Evolutionary conservation across 768 basidiomycete genomes (phyloP).

Genomic region (Xanthoconium stramineum): DNA sequence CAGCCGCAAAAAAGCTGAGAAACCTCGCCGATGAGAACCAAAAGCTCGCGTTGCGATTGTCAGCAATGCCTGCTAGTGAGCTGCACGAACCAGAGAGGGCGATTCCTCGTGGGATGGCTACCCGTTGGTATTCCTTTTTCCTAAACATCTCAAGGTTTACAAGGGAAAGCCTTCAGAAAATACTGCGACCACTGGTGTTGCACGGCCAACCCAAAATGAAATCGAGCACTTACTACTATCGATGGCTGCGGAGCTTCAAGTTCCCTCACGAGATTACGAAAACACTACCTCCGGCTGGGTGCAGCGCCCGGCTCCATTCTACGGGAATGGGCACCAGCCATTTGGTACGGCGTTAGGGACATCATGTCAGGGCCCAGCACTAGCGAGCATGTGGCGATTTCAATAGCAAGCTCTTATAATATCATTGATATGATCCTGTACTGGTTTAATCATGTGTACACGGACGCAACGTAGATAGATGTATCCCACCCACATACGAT

Average conservation of each 20-base stretch:
- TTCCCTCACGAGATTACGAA: slow-evolving; percentile 3
- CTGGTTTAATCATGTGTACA: neutral
- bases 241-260: neutral
- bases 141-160: neutral
- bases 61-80: slow-evolving; percentile 5
- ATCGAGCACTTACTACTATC: slow-evolving; percentile 5
- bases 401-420: slow-evolving; percentile 8
- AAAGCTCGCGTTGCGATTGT: slow-evolving; percentile 13
- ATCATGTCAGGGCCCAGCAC: neutral
- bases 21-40: slow-evolving; percentile 25
- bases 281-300: slow-evolving; percentile 5
- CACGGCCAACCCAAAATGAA: slow-evolving; percentile 6
- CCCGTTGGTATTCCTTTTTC: slow-evolving; percentile 11
- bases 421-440: neutral
- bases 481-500: no score
- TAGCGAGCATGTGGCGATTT: neutral
- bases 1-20: slow-evolving; percentile 50
- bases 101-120: neutral
- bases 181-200: neutral
- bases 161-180: slow-evolving; percentile 9
- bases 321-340: slow-evolving; percentile 5
- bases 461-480: neutral
- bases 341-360: neutral
- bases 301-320: neutral
- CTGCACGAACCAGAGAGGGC: neutral